Percentiles rank a stretch among this genome's conserved stretches.
These are phyloP conservation scores for Crithidia expoeki DNA, from an alignment of 208 protist species.

Conservation along the genomic window DNA sequence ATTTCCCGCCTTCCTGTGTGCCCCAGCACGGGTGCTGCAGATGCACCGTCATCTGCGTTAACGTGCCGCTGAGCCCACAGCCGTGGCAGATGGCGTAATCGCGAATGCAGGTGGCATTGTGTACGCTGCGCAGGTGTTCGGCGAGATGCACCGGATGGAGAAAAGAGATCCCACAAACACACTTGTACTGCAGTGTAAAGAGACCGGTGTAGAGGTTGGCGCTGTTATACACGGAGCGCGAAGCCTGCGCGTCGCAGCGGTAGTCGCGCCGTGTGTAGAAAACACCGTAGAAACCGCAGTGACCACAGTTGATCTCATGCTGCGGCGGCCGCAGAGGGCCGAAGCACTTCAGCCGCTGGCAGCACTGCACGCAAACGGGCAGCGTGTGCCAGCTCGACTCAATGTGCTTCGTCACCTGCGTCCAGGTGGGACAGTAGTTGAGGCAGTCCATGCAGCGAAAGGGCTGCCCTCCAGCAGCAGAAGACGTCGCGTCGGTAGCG, in stretches of 20 bases:
- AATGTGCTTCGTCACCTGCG: slow-evolving; percentile 69
- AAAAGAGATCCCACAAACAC: slow-evolving; percentile 69
- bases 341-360: slow-evolving; percentile 59
- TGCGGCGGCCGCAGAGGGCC: slow-evolving; percentile 49
- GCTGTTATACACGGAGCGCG: slow-evolving; percentile 30
- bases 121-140: slow-evolving; percentile 57
- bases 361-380: slow-evolving; percentile 59
- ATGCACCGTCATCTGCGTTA: slow-evolving; percentile 53
- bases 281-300: slow-evolving; percentile 67
- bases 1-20: background rate
- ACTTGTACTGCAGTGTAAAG: slow-evolving; percentile 62
- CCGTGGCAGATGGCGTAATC: slow-evolving; percentile 47
- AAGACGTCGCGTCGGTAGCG: background rate
- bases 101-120: slow-evolving; percentile 44
- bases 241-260: slow-evolving; percentile 33
- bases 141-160: slow-evolving; percentile 56
- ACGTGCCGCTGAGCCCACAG: slow-evolving; percentile 37
- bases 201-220: slow-evolving; percentile 52
- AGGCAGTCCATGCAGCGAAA: slow-evolving; percentile 78
- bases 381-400: slow-evolving; percentile 62
- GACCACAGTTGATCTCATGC: slow-evolving; percentile 54
- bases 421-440: slow-evolving; percentile 63
- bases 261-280: slow-evolving; percentile 73
- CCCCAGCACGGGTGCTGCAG: slow-evolving; percentile 34
- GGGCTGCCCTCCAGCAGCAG: background rate